Conservation (phyloP, 495 filamentous ascomycete species). For the Chaetomium cochliodes region DNA sequence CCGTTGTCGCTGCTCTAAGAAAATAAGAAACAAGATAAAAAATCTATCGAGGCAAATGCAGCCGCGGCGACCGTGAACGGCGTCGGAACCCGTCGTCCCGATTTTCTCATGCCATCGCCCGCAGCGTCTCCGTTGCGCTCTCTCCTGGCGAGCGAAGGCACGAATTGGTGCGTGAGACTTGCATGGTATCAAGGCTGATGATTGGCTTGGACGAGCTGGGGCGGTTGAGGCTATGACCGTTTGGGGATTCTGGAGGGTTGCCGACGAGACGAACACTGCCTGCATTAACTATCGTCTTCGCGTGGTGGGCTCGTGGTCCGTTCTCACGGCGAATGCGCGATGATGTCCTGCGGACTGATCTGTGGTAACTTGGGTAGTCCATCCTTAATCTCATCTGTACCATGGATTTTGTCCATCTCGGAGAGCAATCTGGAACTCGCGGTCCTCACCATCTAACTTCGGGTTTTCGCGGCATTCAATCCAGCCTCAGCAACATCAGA, state of each 20-base stretch:
- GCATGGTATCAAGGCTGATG: not conserved
- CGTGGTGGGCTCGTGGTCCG: not conserved
- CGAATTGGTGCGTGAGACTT: constrained; percentile 15
- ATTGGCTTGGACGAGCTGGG: constrained; percentile 1
- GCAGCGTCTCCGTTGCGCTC: not conserved
- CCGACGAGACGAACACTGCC: too few species aligned
- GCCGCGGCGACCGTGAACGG: constrained; percentile 8
- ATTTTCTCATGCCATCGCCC: constrained; percentile 2
- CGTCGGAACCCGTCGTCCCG: constrained; percentile 18
- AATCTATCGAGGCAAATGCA: not conserved
- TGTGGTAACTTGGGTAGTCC: too few species aligned
- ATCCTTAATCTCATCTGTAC: not conserved
- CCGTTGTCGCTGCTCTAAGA: too few species aligned
- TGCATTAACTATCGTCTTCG: not conserved
- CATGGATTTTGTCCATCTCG: not conserved
- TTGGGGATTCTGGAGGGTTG: constrained; percentile 2
- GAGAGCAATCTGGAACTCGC: not conserved
- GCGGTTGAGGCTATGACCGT: constrained; percentile 4
- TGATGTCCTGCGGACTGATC: too few species aligned
- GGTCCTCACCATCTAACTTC: not conserved
- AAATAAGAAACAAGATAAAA: too few species aligned
- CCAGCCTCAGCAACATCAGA: not conserved
- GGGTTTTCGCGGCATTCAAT: constrained; percentile 18
- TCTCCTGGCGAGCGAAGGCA: not conserved
- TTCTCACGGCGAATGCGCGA: not conserved